Evolutionary conservation across 179 eudicot genomes (phyloP), one percentile per base, ranked within the genome.

Genomic region (Drosera spatulata): DNA sequence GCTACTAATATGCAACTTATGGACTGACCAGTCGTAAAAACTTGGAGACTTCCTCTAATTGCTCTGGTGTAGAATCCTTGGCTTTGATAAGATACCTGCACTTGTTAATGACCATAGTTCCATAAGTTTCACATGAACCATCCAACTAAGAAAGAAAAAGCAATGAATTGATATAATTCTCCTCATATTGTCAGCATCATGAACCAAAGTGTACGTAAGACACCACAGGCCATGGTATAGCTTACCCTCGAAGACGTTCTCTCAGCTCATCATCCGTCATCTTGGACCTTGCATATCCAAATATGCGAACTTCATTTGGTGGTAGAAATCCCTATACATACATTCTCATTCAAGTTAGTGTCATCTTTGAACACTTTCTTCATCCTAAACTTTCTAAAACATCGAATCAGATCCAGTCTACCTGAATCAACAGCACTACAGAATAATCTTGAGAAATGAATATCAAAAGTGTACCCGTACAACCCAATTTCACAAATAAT

Each of bases 271-370:
- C 80, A 65, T 93, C 88, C 2, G 94, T 69, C 71, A 86, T 86
- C 71, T 85, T 89, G 58, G 95, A 78, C 80, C 99, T 86, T 53
- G 99, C 99, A 76, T 90, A 93, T 40, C 99, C 99, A 76, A 86
- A 86, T 61, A 93, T 86, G 64, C 80, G 86, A 63, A 93, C 99
- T 64, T 93, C 99, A 66, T 66, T 60, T 39, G 86, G 61, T 50
- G 69, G 80, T 77, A 93, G 75, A 72, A 93, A 93, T 55, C 88
- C 87, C 95, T 91, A 66, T 10, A 60, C 47, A 59, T 40, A 13
- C 10, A 54, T 12, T 50, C 46, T 59, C 64, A 61, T 22, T 68
- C 56, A 61, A 58, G 56, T 67, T 61, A 67, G 53, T 22, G 8
- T 55, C 56, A 65, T 55, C 42, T 37, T 41, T 14, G 33, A 22